Conservation (phyloP, 768 basidiomycete genomes). For the Calocybe cyanea region DNA sequence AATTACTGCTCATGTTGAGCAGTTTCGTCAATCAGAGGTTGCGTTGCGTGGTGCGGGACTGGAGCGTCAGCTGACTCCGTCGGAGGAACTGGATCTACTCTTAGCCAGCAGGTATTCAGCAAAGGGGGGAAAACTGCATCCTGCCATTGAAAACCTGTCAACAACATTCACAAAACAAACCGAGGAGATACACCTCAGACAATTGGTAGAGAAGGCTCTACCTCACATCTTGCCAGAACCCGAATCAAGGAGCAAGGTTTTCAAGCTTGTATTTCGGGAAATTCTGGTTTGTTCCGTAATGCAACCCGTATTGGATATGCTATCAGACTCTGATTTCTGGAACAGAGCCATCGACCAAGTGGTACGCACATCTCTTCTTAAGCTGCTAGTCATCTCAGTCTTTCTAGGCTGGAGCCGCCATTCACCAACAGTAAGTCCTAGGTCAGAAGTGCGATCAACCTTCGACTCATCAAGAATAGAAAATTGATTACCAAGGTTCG, state of each 20-base stretch:
- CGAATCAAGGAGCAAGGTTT: constrained; percentile 65
- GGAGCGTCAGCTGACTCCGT: constrained; percentile 80
- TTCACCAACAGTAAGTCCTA: constrained; percentile 42
- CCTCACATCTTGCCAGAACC: constrained; percentile 71
- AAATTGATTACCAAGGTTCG: constrained; percentile 86
- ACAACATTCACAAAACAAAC: constrained; percentile 87
- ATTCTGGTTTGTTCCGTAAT: constrained; percentile 78
- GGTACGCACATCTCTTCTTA: constrained; percentile 43
- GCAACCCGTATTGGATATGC: constrained; percentile 87
- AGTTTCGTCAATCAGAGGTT: constrained; percentile 86
- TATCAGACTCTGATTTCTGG: constrained; percentile 97
- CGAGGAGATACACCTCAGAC: constrained; percentile 81
- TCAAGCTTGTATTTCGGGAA: constrained; percentile 76
- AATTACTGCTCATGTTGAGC: constrained; percentile 84
- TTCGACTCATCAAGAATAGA: constrained; percentile 33
- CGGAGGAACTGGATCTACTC: constrained; percentile 84
- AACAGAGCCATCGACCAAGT: constrained; percentile 89
- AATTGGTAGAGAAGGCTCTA: constrained; percentile 67
- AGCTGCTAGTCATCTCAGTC: not conserved
- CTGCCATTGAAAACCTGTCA: constrained; percentile 84
- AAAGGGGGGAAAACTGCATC: constrained; percentile 67
- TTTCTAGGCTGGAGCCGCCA: constrained; percentile 45
- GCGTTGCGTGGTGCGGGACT: constrained; percentile 79
- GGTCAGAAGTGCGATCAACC: not conserved
- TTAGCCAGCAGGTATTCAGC: constrained; percentile 79